Evolutionary conservation across 352 stramenopile species (phyloP).

Genomic region (Blastocystis sp.): DNA sequence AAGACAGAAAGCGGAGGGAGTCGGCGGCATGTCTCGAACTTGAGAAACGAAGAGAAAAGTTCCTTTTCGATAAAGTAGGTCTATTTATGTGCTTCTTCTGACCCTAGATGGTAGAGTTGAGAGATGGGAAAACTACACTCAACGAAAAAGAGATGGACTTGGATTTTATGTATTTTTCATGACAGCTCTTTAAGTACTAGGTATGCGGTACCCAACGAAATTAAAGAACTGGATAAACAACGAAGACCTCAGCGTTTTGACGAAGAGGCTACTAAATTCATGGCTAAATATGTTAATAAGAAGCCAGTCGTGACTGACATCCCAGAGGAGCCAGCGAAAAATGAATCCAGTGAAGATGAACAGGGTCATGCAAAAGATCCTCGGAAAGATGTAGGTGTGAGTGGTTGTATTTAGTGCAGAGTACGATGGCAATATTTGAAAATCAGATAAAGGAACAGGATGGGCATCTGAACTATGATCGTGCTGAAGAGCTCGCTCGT

Average conservation of each 20-base stretch:
- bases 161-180: slow-evolving; percentile 25
- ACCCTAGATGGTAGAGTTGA: slow-evolving; percentile 28
- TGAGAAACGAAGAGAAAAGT: slow-evolving; percentile 22
- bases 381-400: background rate
- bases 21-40: background rate
- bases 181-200: background rate
- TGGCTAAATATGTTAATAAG: slow-evolving; percentile 4
- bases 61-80: slow-evolving; percentile 17
- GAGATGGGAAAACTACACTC: background rate
- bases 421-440: background rate
- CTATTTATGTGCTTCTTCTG: background rate
- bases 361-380: background rate
- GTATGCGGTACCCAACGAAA: slow-evolving; percentile 17
- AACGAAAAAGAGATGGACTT: slow-evolving; percentile 26
- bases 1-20: slow-evolving; percentile 11
- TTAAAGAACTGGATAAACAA: slow-evolving; percentile 20
- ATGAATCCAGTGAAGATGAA: background rate
- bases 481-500: background rate
- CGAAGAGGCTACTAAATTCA: background rate
- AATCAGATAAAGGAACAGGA: slow-evolving; percentile 11
- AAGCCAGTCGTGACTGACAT: background rate
- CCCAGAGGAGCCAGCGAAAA: background rate
- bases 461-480: slow-evolving; percentile 51
- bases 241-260: background rate
- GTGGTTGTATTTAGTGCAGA: background rate